Base-by-base conservation (phyloP, 78 protist genomes). In the Dictyostelium intermedium region DNA sequence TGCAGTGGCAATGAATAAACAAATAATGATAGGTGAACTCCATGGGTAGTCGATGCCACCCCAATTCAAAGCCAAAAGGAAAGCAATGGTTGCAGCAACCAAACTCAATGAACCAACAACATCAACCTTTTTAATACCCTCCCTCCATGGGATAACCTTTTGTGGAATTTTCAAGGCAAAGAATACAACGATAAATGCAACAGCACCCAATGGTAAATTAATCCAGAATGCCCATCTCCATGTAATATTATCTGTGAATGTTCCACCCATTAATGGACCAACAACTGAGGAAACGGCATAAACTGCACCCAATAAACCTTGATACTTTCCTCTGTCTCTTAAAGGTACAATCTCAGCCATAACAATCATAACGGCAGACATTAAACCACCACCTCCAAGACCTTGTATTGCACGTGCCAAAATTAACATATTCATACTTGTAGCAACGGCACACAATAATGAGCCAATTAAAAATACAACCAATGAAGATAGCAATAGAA, bases 201-300 rank as follows among this genome's bases (percentile, higher is more conserved):
- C 32, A 5, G 74, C 87, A 20, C 96, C 86, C 60, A 94, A 32
- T 20, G 96, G 96, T 34, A 94, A 72, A 70, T 94, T 94, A 72
- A 94, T 85, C 91, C 91, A 94, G 83, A 94, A 94, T 66, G 93
- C 91, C 96, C 96, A 94, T 13, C 93, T 30, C 96, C 96, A 94
- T 30, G 32, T 74, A 14, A 94, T 35, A 77, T 87, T 60, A 56
- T 94, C 96, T 23, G 96, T 94, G 34, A 85, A 94, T 4, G 91
- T 79, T 76, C 96, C 96, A 43, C 96, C 96, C 41, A 94, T 74
- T n/a, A 94, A 70, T 50, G 96, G 96, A 41, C 96, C 96, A 16
- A 84, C 78, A 13, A 94, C 96, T 14, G 78, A 50, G 5, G 96
- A 85, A 9, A 94, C 39, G 2, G 94, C 96, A 86, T 83, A 84